Percentiles rank a stretch among this genome's conserved stretches.
Evolutionary conservation across 179 eudicot species (phyloP).

Genomic region (Corrigiola litoralis): DNA sequence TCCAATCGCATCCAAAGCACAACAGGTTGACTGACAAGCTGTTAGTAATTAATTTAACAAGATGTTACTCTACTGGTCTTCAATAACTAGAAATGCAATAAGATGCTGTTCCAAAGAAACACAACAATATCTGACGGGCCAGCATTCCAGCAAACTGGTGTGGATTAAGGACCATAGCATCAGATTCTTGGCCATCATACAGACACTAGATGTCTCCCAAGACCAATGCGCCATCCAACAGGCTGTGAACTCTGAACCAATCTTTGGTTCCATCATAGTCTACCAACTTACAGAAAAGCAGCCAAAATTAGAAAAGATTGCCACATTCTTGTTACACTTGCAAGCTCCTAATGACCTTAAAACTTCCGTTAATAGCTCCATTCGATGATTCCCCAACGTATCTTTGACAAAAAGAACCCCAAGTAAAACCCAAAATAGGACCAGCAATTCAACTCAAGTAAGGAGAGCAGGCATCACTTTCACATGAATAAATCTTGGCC

Average conservation of each 20-base stretch:
- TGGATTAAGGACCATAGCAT: not conserved
- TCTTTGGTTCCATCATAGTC: not conserved
- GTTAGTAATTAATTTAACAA: too few species aligned
- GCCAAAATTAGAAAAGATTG: not conserved
- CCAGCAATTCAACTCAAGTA: not conserved
- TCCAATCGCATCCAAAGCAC: too few species aligned
- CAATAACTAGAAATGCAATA: too few species aligned
- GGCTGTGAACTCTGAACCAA: not conserved
- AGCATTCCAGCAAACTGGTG: not conserved
- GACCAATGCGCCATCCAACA: slow-evolving; percentile 15
- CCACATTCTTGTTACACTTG: not conserved
- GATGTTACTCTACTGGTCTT: too few species aligned
- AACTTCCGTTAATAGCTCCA: slow-evolving; percentile 15
- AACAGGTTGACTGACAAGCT: too few species aligned
- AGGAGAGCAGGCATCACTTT: not conserved
- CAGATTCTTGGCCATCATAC: slow-evolving; percentile 10
- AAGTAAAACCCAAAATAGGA: not conserved
- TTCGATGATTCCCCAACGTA: slow-evolving; percentile 22
- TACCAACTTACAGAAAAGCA: slow-evolving; percentile 2
- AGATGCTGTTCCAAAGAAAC: not conserved
- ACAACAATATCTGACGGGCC: slow-evolving; percentile 2
- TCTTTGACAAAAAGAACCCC: slow-evolving; percentile 2
- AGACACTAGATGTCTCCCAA: slow-evolving; percentile 10
- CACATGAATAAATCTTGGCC: slow-evolving; percentile 8
- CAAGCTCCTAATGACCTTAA: not conserved